Base-by-base conservation (phyloP, 306 rosid species). In the Begonia loranthoides region DNA sequence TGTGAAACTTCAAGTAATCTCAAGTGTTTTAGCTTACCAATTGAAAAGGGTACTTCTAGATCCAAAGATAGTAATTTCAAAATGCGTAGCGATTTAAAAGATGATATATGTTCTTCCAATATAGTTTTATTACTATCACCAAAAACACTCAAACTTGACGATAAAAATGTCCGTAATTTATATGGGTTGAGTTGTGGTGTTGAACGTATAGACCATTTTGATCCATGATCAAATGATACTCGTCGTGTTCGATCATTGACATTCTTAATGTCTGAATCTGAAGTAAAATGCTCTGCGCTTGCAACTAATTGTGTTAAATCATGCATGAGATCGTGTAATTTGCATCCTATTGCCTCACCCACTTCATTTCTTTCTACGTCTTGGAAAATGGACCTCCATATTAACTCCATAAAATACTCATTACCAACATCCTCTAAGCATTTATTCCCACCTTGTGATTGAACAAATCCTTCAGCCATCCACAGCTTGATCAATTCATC, bases 281-380 rank as follows among this genome's bases (percentile, higher is more conserved):
- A 9, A 21, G 19, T 15, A 0, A 7, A 6, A 17, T 24, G 50
- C 22, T 62, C 60, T 0, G 12, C n/a, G 13, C 69, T 58, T 8
- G n/a, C 55, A 14, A 68, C 54, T 1, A 10, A 21, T 4, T 0
- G 22, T 58, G 80, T 63, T 11, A 78, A 63, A 36, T 70, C 74
- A 70, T 70, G 71, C 28, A 78, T 67, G 14, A 65, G 66, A 14
- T 48, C 59, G 1, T 56, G 65, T 22, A 71, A 56, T 46, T 60
- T 65, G 51, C 52, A 76, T 1, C 19, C 9, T 3, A 0, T 3
- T 52, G 70, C 16, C 0, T 15, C 45, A 4, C n/a, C n/a, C n/a
- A n/a, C n/a, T n/a, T n/a, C n/a, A n/a, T n/a, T n/a, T n/a, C n/a
- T n/a, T n/a, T n/a, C n/a, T n/a, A n/a, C n/a, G n/a, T n/a, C n/a